Evolutionary conservation across 306 rosid species (phyloP).

Genomic region (Lotus japonicus): DNA sequence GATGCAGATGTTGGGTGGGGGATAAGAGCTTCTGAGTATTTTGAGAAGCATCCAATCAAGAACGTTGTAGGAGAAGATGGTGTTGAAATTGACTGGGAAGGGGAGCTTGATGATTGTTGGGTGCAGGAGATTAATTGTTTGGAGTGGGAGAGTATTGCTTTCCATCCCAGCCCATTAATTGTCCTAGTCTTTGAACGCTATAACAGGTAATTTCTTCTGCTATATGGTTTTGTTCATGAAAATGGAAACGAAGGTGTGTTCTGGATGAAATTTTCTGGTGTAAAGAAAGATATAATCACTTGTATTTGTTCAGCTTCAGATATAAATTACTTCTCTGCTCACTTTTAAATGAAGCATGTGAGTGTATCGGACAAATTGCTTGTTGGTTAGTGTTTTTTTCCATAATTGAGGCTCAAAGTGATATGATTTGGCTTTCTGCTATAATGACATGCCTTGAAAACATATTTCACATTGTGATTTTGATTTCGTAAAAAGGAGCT

Average conservation of each 20-base stretch:
- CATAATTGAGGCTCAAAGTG: too few species aligned
- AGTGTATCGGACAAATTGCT: background rate
- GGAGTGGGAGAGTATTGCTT: constrained; percentile 96
- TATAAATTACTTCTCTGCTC: too few species aligned
- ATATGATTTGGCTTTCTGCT: background rate
- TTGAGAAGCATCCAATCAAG: constrained; percentile 72
- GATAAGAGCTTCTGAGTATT: constrained; percentile 81
- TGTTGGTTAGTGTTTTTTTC: background rate
- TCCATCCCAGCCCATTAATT: constrained; percentile 87
- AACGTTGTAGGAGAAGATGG: constrained; percentile 80
- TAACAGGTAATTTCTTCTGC: constrained; percentile 40
- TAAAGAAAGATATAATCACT: background rate
- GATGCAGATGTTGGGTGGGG: constrained; percentile 99
- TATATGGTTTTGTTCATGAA: background rate
- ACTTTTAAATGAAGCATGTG: background rate
- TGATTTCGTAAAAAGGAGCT: background rate
- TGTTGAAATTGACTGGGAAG: constrained; percentile 88
- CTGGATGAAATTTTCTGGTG: background rate
- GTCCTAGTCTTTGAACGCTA: constrained; percentile 90
- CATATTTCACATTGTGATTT: background rate
- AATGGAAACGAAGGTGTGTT: background rate
- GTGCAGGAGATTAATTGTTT: constrained; percentile 89
- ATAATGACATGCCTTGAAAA: background rate
- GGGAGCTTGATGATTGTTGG: constrained; percentile 85
- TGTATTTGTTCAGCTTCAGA: background rate